Conservation (phyloP, 345 rosid genomes). For the Heritiera fomes region DNA sequence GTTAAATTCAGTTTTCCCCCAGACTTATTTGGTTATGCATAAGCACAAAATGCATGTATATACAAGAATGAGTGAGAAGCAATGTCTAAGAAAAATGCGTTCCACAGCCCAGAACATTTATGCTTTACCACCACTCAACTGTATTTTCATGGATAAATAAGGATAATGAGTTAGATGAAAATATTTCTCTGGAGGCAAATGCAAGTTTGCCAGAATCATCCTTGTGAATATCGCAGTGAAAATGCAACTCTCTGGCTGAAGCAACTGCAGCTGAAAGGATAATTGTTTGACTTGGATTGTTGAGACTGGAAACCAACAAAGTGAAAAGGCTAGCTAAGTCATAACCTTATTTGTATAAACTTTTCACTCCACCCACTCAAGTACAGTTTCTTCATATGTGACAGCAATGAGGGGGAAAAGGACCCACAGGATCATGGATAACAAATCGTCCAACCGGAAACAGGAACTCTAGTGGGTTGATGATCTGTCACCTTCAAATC, state of each 20-base stretch:
- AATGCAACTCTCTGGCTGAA: background rate
- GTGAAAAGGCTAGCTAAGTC: background rate
- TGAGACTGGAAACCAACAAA: background rate
- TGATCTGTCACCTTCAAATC: background rate
- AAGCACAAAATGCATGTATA: slow-evolving; percentile 1
- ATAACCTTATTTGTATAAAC: background rate
- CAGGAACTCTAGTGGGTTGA: background rate
- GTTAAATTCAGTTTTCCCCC: background rate
- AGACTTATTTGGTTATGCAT: background rate
- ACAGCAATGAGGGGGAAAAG: background rate
- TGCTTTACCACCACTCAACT: background rate
- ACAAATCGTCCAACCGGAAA: background rate
- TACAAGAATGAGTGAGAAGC: background rate
- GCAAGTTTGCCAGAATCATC: background rate
- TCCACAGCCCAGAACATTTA: background rate
- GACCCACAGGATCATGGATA: background rate
- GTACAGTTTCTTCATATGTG: background rate
- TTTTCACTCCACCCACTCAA: background rate
- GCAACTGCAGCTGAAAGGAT: background rate
- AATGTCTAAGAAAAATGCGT: background rate
- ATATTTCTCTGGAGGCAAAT: background rate
- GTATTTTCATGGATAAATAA: background rate
- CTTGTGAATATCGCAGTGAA: background rate
- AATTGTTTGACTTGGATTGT: background rate
- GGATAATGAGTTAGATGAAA: slow-evolving; percentile 1